Conservation (phyloP, 1,284 basidiomycete genomes). For the Leccinum solheimii region DNA sequence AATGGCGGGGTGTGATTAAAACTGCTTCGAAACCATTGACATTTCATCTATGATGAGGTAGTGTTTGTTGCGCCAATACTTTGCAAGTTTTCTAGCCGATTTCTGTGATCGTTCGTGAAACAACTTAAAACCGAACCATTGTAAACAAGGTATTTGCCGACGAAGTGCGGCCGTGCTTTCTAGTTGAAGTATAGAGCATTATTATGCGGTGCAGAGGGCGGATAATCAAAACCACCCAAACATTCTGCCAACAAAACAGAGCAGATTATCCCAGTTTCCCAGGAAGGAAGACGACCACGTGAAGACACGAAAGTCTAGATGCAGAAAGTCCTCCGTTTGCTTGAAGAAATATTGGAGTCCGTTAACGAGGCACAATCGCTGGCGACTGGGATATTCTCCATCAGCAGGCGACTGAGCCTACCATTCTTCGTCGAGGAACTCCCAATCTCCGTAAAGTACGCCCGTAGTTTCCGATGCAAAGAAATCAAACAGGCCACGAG, state of each 20-base stretch:
- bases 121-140: too few species aligned
- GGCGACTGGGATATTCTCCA: background rate
- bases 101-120: too few species aligned
- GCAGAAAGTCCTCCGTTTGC: background rate
- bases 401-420: background rate
- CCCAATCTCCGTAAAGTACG: slow-evolving; percentile 59
- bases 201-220: background rate
- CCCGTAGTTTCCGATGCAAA: slow-evolving; percentile 53
- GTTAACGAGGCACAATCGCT: background rate
- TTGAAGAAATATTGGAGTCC: background rate
- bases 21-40: too few species aligned
- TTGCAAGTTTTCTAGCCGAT: too few species aligned
- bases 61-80: too few species aligned
- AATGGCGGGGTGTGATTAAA: too few species aligned
- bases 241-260: background rate
- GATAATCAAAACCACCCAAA: background rate
- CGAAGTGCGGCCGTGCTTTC: too few species aligned
- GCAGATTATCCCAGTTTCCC: background rate
- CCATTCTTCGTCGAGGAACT: slow-evolving; percentile 37
- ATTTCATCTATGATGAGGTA: too few species aligned
- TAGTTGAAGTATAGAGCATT: slow-evolving; percentile 4
- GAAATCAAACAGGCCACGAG: slow-evolving; percentile 67
- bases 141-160: too few species aligned
- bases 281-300: background rate
- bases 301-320: slow-evolving; percentile 1